Percentiles rank a stretch among this genome's conserved stretches.
These are phyloP conservation scores for Huntiella abstrusa DNA, from an alignment of 2,329 filamentous ascomycete species.

Conservation along the genomic window DNA sequence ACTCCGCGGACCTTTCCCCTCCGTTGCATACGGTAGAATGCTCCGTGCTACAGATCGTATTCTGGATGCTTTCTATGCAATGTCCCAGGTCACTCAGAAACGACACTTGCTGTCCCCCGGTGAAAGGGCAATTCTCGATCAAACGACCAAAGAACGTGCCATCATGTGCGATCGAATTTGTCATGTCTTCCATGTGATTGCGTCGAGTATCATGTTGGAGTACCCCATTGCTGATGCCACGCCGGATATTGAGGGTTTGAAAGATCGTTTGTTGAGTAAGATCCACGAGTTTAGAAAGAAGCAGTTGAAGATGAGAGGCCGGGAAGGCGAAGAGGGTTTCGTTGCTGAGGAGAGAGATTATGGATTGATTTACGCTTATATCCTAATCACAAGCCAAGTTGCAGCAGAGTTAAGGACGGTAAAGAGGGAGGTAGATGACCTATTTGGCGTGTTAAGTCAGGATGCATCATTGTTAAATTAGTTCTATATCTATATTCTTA, in stretches of 20 bases:
- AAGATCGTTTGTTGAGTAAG: constrained; percentile 69
- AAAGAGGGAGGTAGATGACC: constrained; percentile 38
- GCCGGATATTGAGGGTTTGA: constrained; percentile 60
- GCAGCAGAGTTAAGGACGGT: constrained; percentile 44
- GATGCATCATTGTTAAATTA: constrained; percentile 21
- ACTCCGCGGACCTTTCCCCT: constrained; percentile 70
- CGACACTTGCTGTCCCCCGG: constrained; percentile 57
- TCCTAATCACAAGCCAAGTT: constrained; percentile 46
- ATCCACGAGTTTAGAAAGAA: constrained; percentile 73
- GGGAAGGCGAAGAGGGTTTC: constrained; percentile 16
- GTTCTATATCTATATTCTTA: background rate
- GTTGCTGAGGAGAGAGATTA: constrained; percentile 60
- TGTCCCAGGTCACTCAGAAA: constrained; percentile 81
- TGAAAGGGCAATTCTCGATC: constrained; percentile 61
- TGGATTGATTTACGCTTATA: constrained; percentile 82
- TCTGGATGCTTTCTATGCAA: constrained; percentile 85
- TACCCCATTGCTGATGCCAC: constrained; percentile 82
- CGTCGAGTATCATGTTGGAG: constrained; percentile 82
- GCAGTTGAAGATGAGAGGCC: constrained; percentile 23
- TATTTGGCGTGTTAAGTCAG: constrained; percentile 45
- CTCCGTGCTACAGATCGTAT: constrained; percentile 66
- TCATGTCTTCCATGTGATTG: constrained; percentile 71
- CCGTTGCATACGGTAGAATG: constrained; percentile 51
- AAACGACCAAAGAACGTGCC: constrained; percentile 59
- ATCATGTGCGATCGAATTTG: constrained; percentile 77